Conservation (phyloP, 1,284 basidiomycete genomes). For the Bjerkandera adusta region DNA sequence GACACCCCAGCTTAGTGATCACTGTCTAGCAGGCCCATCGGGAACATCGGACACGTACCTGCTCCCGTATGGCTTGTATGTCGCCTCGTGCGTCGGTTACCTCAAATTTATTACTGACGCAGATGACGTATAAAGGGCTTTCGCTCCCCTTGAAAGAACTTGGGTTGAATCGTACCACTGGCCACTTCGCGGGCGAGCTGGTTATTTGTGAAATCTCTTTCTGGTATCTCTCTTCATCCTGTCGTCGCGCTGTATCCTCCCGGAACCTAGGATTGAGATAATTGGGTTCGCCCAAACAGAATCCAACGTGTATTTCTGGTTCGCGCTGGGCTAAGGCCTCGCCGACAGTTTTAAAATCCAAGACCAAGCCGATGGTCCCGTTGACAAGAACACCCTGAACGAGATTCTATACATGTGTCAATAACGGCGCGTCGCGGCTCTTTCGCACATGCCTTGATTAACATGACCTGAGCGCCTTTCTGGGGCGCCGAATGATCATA, state of each 20-base stretch:
- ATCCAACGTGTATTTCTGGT: neutral
- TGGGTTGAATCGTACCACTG: conserved; percentile 48
- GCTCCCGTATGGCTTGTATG: conserved; percentile 50
- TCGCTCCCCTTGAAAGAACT: no score
- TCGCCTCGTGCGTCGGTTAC: conserved; percentile 50
- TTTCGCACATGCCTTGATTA: conserved; percentile 61
- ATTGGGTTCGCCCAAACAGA: neutral
- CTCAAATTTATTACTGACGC: conserved; percentile 55
- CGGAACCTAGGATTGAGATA: no score
- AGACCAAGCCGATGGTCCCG: conserved; percentile 81
- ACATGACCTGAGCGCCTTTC: conserved; percentile 66
- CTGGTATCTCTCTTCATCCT: neutral
- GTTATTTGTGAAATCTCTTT: neutral
- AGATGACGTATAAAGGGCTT: conserved; percentile 43
- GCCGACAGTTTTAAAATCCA: conserved; percentile 47
- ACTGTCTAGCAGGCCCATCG: no score
- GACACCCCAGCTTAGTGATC: neutral
- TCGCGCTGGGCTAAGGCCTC: conserved; percentile 11
- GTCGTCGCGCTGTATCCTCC: neutral
- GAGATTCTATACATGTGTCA: conserved; percentile 11
- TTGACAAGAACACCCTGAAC: conserved; percentile 65
- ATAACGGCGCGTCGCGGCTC: neutral
- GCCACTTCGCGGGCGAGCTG: no score
- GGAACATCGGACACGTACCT: no score
- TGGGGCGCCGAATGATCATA: conserved; percentile 14